Evolutionary conservation across 495 filamentous ascomycete species (phyloP).

Genomic region (Recurvomyces mirabilis): DNA sequence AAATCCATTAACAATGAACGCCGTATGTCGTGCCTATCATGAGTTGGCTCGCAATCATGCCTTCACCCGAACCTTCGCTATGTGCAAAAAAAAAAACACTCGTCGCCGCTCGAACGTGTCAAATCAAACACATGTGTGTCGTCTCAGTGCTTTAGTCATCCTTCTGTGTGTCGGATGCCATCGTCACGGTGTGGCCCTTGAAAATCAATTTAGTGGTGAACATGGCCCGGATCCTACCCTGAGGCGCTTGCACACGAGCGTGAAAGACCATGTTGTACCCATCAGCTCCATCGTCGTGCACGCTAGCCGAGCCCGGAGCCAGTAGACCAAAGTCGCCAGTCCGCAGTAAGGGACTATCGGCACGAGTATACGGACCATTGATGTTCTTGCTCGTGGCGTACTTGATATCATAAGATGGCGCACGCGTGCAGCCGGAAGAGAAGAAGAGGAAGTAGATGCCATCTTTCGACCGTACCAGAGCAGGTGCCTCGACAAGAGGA

Average conservation of each 20-base stretch:
- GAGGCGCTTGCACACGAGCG: slow-evolving; percentile 3
- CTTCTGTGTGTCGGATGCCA: too few relatives aligned
- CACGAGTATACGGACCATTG: slow-evolving; percentile 17
- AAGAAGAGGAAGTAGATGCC: slow-evolving; percentile 24
- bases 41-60: too few relatives aligned
- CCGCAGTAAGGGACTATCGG: neutral
- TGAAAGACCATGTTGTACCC: slow-evolving; percentile 10
- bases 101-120: too few relatives aligned
- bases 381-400: slow-evolving; percentile 20
- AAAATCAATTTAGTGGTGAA: slow-evolving; percentile 9
- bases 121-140: too few relatives aligned
- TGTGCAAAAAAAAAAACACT: too few relatives aligned
- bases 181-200: neutral
- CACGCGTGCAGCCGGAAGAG: slow-evolving; percentile 18
- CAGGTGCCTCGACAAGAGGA: slow-evolving; percentile 22
- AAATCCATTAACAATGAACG: too few relatives aligned
- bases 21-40: too few relatives aligned
- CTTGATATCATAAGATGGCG: slow-evolving; percentile 20
- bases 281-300: slow-evolving; percentile 4
- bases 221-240: slow-evolving; percentile 12
- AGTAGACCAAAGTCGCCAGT: slow-evolving; percentile 7
- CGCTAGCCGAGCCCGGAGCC: slow-evolving; percentile 6
- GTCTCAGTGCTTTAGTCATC: too few relatives aligned
- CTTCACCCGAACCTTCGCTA: too few relatives aligned
- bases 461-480: slow-evolving; percentile 6